Evolutionary conservation across 805 yeast species (phyloP).

Genomic region (Candida xiaguanensis): DNA sequence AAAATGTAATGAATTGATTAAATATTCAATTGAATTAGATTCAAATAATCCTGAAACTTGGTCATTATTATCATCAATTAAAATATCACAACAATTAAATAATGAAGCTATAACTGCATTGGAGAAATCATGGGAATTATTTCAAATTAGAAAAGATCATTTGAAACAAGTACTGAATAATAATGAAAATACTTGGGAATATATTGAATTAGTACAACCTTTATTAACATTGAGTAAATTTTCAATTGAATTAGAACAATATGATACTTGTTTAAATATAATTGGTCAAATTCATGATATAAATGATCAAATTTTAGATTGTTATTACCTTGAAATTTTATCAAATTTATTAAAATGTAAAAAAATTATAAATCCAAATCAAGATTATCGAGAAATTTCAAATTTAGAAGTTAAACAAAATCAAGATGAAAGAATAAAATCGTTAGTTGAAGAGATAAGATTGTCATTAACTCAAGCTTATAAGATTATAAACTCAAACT

Average conservation of each 20-base stretch:
- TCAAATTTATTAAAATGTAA: conserved; percentile 51
- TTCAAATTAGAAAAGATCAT: conserved; percentile 51
- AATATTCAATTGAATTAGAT: conserved; percentile 60
- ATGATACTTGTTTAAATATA: conserved; percentile 66
- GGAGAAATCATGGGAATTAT: conserved; percentile 67
- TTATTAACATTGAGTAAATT: conserved; percentile 68
- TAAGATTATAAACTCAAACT: conserved; percentile 36
- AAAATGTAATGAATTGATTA: conserved; percentile 69
- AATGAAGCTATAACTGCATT: conserved; percentile 73
- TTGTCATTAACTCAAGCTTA: conserved; percentile 43
- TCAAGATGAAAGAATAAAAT: conserved; percentile 24
- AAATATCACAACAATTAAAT: conserved; percentile 78
- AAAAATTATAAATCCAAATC: conserved; percentile 26
- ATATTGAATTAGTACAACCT: conserved; percentile 69
- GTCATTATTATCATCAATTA: conserved; percentile 77
- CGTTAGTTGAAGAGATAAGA: conserved; percentile 37
- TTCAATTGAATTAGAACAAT: conserved; percentile 71
- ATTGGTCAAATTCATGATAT: conserved; percentile 65
- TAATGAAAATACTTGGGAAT: conserved; percentile 45
- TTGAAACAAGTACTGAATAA: conserved; percentile 20
- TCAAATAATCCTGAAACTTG: conserved; percentile 72
- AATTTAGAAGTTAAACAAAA: conserved; percentile 21
- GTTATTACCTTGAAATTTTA: conserved; percentile 79
- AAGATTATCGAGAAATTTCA: conserved; percentile 38
- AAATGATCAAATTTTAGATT: conserved; percentile 81